Evolutionary conservation across 2,329 filamentous ascomycete species (phyloP), one percentile per base, ranked within the genome.

Genomic region (Talaromyces albobiverticillius): DNA sequence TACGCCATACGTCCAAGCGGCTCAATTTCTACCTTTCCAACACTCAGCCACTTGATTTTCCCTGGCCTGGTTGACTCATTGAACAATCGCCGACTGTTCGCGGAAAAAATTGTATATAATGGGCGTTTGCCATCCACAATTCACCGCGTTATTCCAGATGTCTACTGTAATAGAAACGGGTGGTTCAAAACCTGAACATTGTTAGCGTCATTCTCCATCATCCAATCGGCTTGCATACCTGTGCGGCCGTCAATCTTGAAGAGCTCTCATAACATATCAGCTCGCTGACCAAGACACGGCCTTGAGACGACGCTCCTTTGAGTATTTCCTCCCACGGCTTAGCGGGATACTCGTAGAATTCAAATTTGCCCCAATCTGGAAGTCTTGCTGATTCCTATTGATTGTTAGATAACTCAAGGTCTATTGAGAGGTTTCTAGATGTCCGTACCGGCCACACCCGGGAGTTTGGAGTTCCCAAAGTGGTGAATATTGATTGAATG

Each of bases 401-500:
- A 13, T 9, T 34, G 32, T 31, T 57, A 48, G 57, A 43, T 51
- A 29, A 11, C 36, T 29, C 18, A 45, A 34, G 11, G 14, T 18
- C 20, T 32, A n/a, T 26, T n/a, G 10, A 4, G 10, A n/a, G 26
- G 36, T 51, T 18, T 8, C 23, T n/a, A n/a, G 23, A 52, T 26
- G 23, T 10, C 58, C 79, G 61, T 70, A 84, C 90, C 2, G 94
- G 94, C 94, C 94, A 99, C 0, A 78, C 84, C 50, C 86, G 77
- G n/a, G 79, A 71, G 42, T 87, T 88, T 0, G 94, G 94, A 1
- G 92, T 96, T 1, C 95, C 95, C 6, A 99, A 71, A 0, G 87
- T 95, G 71, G 89, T 86, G 74, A 99, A 97, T 32, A 97, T 93
- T 65, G 90, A 96, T 51, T 92, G 80, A 54, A 99, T 93, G 48